Evolutionary conservation across 768 basidiomycete genomes (phyloP).

Genomic region (Boletus huronensis): DNA sequence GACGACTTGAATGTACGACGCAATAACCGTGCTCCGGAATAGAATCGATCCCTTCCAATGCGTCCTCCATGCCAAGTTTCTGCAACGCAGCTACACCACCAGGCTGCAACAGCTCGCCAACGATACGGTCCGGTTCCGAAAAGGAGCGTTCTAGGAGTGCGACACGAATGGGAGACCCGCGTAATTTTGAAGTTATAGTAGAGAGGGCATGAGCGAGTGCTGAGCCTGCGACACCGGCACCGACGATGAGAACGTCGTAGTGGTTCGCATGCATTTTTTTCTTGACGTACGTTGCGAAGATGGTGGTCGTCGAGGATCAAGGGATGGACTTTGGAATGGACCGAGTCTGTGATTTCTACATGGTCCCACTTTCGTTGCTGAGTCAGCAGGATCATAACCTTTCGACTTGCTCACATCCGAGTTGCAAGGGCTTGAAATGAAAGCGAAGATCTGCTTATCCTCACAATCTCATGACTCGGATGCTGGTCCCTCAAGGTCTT

Average conservation of each 20-base stretch:
- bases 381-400: too few relatives aligned
- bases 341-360: too few relatives aligned
- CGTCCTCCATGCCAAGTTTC: slow-evolving; percentile 70
- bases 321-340: neutral
- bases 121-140: slow-evolving; percentile 91
- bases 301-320: neutral
- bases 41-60: slow-evolving; percentile 86
- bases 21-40: slow-evolving; percentile 83
- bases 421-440: too few relatives aligned
- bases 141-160: slow-evolving; percentile 89
- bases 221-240: slow-evolving; percentile 87
- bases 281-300: neutral
- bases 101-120: slow-evolving; percentile 95
- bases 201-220: slow-evolving; percentile 86
- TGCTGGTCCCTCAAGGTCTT: too few relatives aligned
- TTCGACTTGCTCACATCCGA: too few relatives aligned
- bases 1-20: slow-evolving; percentile 56
- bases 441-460: too few relatives aligned
- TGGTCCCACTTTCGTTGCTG: slow-evolving; percentile 8
- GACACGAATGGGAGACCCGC: slow-evolving; percentile 62
- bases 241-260: slow-evolving; percentile 86
- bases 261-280: slow-evolving; percentile 16
- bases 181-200: slow-evolving; percentile 39
- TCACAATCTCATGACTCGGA: too few relatives aligned
- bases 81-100: slow-evolving; percentile 78